These are phyloP conservation scores for Dendrobium officinale DNA, from an alignment of 106 monocot genomes.

Conservation along the genomic window DNA sequence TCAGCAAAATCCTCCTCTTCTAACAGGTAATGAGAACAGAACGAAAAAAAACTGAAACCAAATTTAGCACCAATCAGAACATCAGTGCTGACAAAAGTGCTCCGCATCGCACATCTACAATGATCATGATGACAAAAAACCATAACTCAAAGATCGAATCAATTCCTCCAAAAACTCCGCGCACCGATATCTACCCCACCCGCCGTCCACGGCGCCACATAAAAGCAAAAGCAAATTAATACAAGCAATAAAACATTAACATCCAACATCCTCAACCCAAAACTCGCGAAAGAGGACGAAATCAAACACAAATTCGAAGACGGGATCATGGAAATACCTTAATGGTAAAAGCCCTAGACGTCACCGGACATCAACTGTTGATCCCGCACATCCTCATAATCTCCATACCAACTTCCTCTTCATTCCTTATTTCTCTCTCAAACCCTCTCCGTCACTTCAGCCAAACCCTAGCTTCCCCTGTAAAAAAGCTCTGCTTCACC, in stretches of 20 bases:
- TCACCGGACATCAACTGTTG: background rate
- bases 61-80: background rate
- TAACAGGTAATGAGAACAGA: background rate
- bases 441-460: background rate
- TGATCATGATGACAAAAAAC: no score
- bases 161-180: background rate
- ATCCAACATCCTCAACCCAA: background rate
- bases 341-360: slow-evolving; percentile 4
- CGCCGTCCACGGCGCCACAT: background rate
- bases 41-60: background rate
- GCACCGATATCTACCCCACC: background rate
- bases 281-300: background rate
- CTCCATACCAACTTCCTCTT: background rate
- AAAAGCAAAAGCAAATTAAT: background rate
- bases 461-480: background rate
- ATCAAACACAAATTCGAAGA: background rate
- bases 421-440: background rate
- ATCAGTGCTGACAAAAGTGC: no score
- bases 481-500: background rate
- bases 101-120: no score
- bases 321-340: background rate
- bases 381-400: background rate
- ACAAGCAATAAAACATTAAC: no score
- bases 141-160: background rate
- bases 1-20: background rate